Evolutionary conservation across 768 basidiomycete genomes (phyloP), one percentile per base, ranked within the genome.

Genomic region (Mycena maculata): DNA sequence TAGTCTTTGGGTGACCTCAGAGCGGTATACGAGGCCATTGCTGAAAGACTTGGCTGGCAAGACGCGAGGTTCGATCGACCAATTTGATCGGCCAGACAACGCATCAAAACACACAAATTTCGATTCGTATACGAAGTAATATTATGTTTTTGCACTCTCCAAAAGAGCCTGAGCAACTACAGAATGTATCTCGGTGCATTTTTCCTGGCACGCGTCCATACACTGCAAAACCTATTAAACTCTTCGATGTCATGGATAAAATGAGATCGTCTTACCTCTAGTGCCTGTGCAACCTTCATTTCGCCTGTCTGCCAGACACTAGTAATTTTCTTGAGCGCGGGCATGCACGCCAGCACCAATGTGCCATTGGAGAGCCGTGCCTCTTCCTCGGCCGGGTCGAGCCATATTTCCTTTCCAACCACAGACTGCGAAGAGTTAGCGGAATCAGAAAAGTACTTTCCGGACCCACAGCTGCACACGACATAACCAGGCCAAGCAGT

Each of bases 291-390:
- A 0, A 87, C 75, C 2, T 80, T 82, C 78, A 92, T 84, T 68
- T 84, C 81, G 10, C 96, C 96, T 7, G 89, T 87, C 76, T 96
- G 90, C 92, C 93, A 95, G n/a, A 96, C 66, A 75, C 87, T 94
- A 1, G 95, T 96, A 13, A 96, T 81, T 9, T 87, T 91, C 31
- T 87, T 88, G 33, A 98, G 82, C 2, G 97, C 96, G 61, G 98
- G 97, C 83, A 99, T 89, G 63, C 90, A 92, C 0, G 95, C 88
- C 18, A 96, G 75, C 1, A 92, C 85, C n/a, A 98, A 68, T n/a
- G 86, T 88, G 0, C 92, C 92, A 15, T 82, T 80, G 3, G 92
- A 86, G 4, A 70, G 68, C 28, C 75, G 77, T 0, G 85, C 83
- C 75, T 98, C 96, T 44, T 86, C 84, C 58, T 88, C 86, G 0